These are phyloP conservation scores for Picea sitchensis DNA, from an alignment of 75 land plant species.

Conservation along the genomic window DNA sequence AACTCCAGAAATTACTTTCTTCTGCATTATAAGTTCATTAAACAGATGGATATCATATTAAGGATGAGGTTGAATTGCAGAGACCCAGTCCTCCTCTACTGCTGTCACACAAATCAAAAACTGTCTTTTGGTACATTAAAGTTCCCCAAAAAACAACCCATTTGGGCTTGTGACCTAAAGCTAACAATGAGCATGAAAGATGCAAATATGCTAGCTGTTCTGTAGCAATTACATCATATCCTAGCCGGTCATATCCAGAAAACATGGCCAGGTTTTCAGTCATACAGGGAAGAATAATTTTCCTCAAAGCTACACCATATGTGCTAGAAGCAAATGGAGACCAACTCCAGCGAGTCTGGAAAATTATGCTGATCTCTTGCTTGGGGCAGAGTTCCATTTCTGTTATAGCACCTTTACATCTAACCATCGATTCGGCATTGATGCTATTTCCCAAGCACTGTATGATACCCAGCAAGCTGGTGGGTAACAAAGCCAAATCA, in stretches of 20 bases:
- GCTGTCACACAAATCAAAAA: too few species aligned
- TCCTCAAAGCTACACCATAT: slow-evolving; percentile 39
- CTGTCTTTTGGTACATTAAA: too few species aligned
- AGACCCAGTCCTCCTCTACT: too few species aligned
- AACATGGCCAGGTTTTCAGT: slow-evolving; percentile 63
- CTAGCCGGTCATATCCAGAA: slow-evolving; percentile 63
- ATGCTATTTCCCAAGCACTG: too few species aligned
- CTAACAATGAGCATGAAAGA: slow-evolving; percentile 68
- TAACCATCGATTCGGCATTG: too few species aligned
- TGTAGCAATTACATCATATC: slow-evolving; percentile 61
- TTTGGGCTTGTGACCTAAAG: slow-evolving; percentile 44
- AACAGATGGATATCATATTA: too few species aligned
- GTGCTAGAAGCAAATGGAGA: slow-evolving; percentile 7
- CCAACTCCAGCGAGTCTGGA: background rate
- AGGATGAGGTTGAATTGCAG: too few species aligned
- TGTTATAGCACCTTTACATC: background rate
- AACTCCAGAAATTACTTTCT: too few species aligned
- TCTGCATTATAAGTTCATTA: too few species aligned
- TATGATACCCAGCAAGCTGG: too few species aligned
- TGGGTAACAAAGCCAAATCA: too few species aligned
- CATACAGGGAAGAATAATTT: slow-evolving; percentile 52
- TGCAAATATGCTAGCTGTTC: slow-evolving; percentile 59
- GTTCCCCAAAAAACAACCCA: slow-evolving; percentile 58
- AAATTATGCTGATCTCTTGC: background rate
- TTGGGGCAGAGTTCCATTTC: background rate